Evolutionary conservation across 164 flowering plant genomes (phyloP).

Genomic region (Stephania cephalantha): DNA sequence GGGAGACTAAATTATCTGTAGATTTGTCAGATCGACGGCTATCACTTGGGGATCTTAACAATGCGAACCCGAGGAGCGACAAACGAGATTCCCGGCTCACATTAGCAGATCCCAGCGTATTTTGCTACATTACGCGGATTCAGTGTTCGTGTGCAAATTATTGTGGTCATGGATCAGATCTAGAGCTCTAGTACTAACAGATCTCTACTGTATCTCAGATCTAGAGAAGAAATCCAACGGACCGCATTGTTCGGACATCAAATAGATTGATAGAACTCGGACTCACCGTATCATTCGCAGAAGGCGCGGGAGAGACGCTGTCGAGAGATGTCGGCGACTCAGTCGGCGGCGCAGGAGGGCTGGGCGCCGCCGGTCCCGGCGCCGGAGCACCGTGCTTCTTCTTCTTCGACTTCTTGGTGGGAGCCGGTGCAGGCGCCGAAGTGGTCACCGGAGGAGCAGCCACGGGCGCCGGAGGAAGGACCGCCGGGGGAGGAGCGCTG

Average conservation of each 20-base stretch:
- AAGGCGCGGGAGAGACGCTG: conserved; percentile 24
- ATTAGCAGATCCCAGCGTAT: neutral
- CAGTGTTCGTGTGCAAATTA: neutral
- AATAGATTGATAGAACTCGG: no score
- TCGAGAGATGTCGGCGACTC: conserved; percentile 27
- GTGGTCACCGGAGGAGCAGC: conserved; percentile 25
- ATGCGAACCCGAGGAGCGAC: neutral
- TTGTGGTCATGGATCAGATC: no score
- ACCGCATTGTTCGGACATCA: conserved; percentile 23
- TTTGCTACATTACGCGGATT: neutral
- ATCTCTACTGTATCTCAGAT: neutral
- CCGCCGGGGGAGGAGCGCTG: conserved; percentile 23
- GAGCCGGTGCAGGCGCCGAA: conserved; percentile 42
- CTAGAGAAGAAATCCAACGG: conserved; percentile 1
- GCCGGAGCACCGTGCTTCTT: conserved; percentile 25
- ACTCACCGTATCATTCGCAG: conserved; percentile 24
- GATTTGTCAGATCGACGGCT: neutral
- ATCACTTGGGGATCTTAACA: neutral
- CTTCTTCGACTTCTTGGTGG: conserved; percentile 27
- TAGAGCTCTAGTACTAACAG: neutral
- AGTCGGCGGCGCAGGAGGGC: conserved; percentile 37
- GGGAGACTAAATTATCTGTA: neutral
- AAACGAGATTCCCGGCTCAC: neutral
- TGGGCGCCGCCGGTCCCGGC: conserved; percentile 13
- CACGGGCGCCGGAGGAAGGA: conserved; percentile 16